A percentile compares a stretch with the other conserved stretches of the same genome.
Evolutionary conservation across 1,284 basidiomycete genomes (phyloP).

Genomic region (Apiotrichum akiyoshidainum): DNA sequence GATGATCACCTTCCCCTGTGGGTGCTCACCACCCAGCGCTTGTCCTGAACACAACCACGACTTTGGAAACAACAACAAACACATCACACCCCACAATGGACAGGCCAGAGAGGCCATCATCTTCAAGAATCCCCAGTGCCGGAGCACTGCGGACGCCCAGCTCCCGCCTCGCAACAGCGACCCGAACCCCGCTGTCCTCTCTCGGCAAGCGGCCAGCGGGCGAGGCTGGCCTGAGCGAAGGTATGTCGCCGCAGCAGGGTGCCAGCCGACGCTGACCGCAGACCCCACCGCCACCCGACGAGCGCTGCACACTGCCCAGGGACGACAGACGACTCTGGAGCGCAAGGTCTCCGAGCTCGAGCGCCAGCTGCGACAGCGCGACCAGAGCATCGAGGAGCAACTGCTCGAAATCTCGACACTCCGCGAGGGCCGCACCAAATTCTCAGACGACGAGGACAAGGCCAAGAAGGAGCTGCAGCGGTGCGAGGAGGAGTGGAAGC

Average conservation of each 20-base stretch:
- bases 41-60: too few species aligned
- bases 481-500: conserved; percentile 28
- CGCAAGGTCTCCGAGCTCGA: conserved; percentile 25
- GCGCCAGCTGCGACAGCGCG: conserved; percentile 18
- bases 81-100: not conserved
- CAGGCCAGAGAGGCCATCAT: conserved; percentile 3
- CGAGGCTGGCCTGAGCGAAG: conserved; percentile 28
- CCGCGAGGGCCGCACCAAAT: conserved; percentile 26
- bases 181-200: conserved; percentile 1
- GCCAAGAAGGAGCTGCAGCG: conserved; percentile 26
- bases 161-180: not conserved
- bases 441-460: conserved; percentile 28
- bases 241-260: conserved; percentile 1
- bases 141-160: conserved; percentile 1
- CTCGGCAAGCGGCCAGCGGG: conserved; percentile 24
- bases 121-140: conserved; percentile 8
- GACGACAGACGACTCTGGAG: conserved; percentile 23
- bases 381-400: conserved; percentile 28
- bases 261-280: not conserved
- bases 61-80: not conserved
- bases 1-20: too few species aligned
- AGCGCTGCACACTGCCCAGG: conserved; percentile 19
- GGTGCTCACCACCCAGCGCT: too few species aligned
- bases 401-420: conserved; percentile 29
- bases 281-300: conserved; percentile 20